A percentile compares a stretch with the other conserved stretches of the same genome.
phyloP scores from a whole-genome alignment of 2,329 filamentous ascomycete species.

The Lasiodiplodia gonubiensis region DNA sequence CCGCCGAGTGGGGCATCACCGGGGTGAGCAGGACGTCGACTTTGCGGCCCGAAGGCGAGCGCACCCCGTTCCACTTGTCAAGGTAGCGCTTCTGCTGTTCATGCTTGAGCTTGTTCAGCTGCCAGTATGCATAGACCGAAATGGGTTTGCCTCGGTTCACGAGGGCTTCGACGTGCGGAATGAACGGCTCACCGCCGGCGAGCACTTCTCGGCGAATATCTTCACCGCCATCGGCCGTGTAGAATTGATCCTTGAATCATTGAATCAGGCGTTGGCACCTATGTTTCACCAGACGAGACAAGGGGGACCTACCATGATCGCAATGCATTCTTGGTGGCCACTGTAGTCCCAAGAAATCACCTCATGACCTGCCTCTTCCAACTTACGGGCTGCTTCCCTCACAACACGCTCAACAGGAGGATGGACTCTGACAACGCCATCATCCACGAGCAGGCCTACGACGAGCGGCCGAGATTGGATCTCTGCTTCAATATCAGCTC shows the following conservation, averaged over 20 bases:
- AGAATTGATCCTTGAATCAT: slow-evolving; percentile 10
- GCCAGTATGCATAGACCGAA: slow-evolving; percentile 40
- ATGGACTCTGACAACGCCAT: slow-evolving; percentile 16
- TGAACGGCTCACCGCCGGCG: slow-evolving; percentile 42
- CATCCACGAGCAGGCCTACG: slow-evolving; percentile 36
- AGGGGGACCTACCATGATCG: slow-evolving; percentile 19
- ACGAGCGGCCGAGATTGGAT: slow-evolving; percentile 59
- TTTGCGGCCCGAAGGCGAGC: slow-evolving; percentile 39
- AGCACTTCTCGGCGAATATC: slow-evolving; percentile 8
- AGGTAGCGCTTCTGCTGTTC: slow-evolving; percentile 42
- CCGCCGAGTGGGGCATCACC: slow-evolving; percentile 45
- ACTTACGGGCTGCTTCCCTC: slow-evolving; percentile 35
- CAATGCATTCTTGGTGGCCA: slow-evolving; percentile 13
- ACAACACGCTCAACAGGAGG: slow-evolving; percentile 37
- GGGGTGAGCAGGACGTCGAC: slow-evolving; percentile 48
- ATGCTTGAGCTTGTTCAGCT: slow-evolving; percentile 34
- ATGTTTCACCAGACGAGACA: not conserved
- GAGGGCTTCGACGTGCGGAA: slow-evolving; percentile 35
- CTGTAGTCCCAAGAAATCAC: slow-evolving; percentile 43
- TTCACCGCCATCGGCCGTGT: slow-evolving; percentile 12
- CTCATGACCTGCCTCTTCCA: slow-evolving; percentile 40
- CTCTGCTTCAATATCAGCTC: slow-evolving; percentile 53
- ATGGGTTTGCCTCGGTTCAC: slow-evolving; percentile 38
- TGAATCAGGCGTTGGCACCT: slow-evolving; percentile 22
- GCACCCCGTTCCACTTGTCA: slow-evolving; percentile 45